Evolutionary conservation across 192 early-diverging fungal genomes (phyloP).

Genomic region (Coemansia sp.): DNA sequence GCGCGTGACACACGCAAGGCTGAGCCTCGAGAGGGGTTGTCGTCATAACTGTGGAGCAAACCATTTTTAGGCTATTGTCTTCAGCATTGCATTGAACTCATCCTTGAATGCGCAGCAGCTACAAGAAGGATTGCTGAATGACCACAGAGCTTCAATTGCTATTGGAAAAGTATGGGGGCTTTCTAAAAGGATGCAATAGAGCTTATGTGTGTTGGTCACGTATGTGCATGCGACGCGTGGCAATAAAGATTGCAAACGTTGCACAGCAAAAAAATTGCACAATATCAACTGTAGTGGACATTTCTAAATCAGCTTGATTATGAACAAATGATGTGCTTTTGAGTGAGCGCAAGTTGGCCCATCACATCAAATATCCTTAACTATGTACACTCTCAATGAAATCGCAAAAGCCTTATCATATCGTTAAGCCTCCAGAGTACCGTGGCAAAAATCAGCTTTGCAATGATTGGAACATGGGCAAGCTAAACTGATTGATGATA

Average conservation of each 20-base stretch:
- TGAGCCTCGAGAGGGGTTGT: neutral
- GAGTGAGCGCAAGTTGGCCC: neutral
- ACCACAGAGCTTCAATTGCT: neutral
- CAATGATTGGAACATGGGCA: neutral
- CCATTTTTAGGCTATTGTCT: neutral
- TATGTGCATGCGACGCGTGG: neutral
- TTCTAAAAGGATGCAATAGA: neutral
- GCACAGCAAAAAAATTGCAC: neutral
- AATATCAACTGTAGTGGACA: neutral
- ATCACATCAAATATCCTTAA: neutral
- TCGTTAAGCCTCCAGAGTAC: neutral
- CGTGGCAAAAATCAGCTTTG: neutral
- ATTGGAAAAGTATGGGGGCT: neutral
- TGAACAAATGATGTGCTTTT: neutral
- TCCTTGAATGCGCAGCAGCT: neutral
- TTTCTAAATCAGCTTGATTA: neutral
- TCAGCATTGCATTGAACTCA: neutral
- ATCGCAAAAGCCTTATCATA: neutral
- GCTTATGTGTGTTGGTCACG: neutral
- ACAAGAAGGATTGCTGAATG: neutral
- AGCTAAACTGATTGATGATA: neutral
- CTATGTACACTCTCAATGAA: neutral
- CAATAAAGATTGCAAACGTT: neutral
- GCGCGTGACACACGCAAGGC: neutral
- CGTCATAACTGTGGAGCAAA: neutral